Conservation (phyloP, 2,329 filamentous ascomycete species). For the Microascus cirrosus region DNA sequence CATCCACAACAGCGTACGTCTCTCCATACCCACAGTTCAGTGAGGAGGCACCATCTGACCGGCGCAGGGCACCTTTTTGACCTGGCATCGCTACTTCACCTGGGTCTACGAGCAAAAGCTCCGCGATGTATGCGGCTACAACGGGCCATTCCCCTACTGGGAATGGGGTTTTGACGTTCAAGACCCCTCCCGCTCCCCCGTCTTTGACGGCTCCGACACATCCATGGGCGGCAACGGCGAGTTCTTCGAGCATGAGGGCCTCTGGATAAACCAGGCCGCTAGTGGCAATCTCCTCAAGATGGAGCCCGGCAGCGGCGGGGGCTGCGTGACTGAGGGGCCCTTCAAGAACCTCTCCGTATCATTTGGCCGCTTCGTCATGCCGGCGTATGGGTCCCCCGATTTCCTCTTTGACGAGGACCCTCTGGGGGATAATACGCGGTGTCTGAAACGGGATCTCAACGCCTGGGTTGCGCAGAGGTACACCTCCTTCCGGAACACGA, state of each 20-base stretch:
- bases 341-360: slow-evolving; percentile 23
- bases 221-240: slow-evolving; percentile 32
- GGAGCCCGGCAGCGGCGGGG: slow-evolving; percentile 36
- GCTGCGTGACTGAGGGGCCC: slow-evolving; percentile 34
- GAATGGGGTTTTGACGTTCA: slow-evolving; percentile 35
- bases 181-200: slow-evolving; percentile 31
- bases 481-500: slow-evolving; percentile 17
- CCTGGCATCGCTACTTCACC: slow-evolving; percentile 11
- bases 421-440: slow-evolving; percentile 28
- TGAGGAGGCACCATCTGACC: not conserved
- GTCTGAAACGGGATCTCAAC: slow-evolving; percentile 23
- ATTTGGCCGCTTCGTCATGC: slow-evolving; percentile 17
- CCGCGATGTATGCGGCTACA: slow-evolving; percentile 12
- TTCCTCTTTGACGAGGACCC: not conserved
- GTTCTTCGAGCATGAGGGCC: slow-evolving; percentile 9
- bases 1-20: slow-evolving; percentile 9
- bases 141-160: slow-evolving; percentile 23
- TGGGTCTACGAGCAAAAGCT: slow-evolving; percentile 14
- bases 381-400: not conserved
- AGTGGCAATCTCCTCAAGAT: slow-evolving; percentile 26
- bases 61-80: slow-evolving; percentile 21
- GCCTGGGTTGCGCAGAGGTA: slow-evolving; percentile 14
- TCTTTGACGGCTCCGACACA: slow-evolving; percentile 39
- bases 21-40: not conserved
- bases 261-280: slow-evolving; percentile 15